phyloP scores from a whole-genome alignment of 1,284 basidiomycete genomes.

The Takashimella tepidaria region DNA sequence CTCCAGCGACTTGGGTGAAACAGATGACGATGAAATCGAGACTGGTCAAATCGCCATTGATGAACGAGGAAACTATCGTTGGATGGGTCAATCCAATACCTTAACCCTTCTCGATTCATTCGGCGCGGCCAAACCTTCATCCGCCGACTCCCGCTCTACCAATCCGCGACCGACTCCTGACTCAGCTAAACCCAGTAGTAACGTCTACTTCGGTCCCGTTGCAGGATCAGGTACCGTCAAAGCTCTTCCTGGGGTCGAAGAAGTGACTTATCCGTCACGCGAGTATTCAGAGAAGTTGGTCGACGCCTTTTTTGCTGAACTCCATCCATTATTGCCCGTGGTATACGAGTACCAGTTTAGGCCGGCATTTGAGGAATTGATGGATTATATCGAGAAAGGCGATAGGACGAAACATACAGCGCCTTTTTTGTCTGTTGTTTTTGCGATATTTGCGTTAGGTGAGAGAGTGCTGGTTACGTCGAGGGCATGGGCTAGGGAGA shows the following conservation, averaged over 20 bases:
- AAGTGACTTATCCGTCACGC: constrained; percentile 77
- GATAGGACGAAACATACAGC: constrained; percentile 50
- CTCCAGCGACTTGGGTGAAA: constrained; percentile 45
- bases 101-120: constrained; percentile 87
- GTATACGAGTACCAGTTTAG: constrained; percentile 76
- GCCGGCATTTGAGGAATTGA: constrained; percentile 62
- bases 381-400: constrained; percentile 54
- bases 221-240: constrained; percentile 81
- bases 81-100: constrained; percentile 86
- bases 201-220: constrained; percentile 79
- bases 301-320: constrained; percentile 72
- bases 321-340: constrained; percentile 78
- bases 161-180: constrained; percentile 12
- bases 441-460: constrained; percentile 74
- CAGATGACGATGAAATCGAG: not conserved
- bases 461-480: constrained; percentile 55
- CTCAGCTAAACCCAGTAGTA: constrained; percentile 50
- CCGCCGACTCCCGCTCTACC: constrained; percentile 5
- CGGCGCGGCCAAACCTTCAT: constrained; percentile 44
- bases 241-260: constrained; percentile 73
- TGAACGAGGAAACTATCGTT: constrained; percentile 81
- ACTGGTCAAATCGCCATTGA: constrained; percentile 74
- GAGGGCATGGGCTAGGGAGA: constrained; percentile 56
- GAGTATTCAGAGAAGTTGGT: constrained; percentile 81
- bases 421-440: constrained; percentile 80